Conservation (phyloP, 306 rosid genomes). For the Quercus dentata region DNA sequence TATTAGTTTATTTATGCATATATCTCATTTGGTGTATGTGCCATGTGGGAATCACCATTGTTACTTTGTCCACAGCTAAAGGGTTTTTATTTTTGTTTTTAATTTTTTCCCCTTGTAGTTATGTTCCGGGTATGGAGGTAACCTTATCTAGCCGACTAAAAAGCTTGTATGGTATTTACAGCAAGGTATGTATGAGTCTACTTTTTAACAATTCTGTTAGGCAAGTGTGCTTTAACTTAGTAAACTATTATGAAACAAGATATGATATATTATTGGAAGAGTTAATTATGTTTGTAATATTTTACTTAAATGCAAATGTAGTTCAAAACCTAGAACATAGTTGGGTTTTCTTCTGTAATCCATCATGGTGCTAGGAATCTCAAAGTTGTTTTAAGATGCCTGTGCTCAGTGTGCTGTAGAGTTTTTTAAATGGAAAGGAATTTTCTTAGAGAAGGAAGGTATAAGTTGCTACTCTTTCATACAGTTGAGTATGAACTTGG, state of each 20-base stretch:
- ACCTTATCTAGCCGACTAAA: slow-evolving; percentile 86
- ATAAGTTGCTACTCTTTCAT: background rate
- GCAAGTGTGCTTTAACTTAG: background rate
- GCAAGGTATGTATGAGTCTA: slow-evolving; percentile 62
- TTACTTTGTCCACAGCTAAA: slow-evolving; percentile 3
- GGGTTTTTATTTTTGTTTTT: slow-evolving; percentile 6
- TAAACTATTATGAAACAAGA: background rate
- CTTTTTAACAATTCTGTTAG: slow-evolving; percentile 9
- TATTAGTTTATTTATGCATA: background rate
- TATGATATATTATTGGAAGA: background rate
- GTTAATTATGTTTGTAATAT: background rate
- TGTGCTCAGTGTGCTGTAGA: background rate
- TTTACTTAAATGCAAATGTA: background rate
- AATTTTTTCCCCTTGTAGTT: slow-evolving; percentile 52
- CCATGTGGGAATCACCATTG: background rate
- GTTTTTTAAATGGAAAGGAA: background rate
- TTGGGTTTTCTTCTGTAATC: too few relatives aligned
- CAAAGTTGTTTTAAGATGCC: background rate
- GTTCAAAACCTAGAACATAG: background rate
- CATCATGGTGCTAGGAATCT: background rate
- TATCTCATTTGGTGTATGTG: background rate
- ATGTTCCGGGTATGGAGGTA: slow-evolving; percentile 98
- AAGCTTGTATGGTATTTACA: slow-evolving; percentile 89
- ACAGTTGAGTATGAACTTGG: background rate
- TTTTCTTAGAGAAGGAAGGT: background rate